Evolutionary conservation across 192 early-diverging fungal genomes (phyloP).

Genomic region (Dispira parvispora): DNA sequence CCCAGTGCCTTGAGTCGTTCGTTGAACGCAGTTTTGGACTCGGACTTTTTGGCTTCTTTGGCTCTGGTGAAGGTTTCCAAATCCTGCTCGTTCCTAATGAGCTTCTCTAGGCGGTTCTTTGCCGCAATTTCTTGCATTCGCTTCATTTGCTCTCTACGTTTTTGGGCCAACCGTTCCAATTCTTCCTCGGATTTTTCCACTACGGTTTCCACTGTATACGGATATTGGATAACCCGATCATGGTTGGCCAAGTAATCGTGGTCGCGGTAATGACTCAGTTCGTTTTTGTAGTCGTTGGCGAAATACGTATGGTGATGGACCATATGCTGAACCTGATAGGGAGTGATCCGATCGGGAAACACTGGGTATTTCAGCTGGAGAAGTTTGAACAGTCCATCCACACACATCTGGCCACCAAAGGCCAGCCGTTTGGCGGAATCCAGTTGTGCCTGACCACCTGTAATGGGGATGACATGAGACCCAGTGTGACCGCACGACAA

Average conservation of each 20-base stretch:
- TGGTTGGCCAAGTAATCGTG: conserved; percentile 36
- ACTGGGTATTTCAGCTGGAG: conserved; percentile 82
- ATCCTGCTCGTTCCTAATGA: conserved; percentile 48
- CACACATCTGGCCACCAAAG: conserved; percentile 57
- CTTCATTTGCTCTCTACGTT: conserved; percentile 48
- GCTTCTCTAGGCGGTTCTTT: conserved; percentile 65
- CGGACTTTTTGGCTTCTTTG: conserved; percentile 19
- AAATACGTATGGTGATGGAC: conserved; percentile 49
- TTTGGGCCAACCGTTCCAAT: conserved; percentile 43
- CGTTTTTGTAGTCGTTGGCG: conserved; percentile 55
- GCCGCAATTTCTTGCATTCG: conserved; percentile 68
- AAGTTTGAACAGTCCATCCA: conserved; percentile 69
- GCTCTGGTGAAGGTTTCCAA: conserved; percentile 37
- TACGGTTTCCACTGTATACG: conserved; percentile 39
- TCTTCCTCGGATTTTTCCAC: conserved; percentile 72
- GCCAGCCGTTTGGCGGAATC: conserved; percentile 61
- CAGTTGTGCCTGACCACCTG: conserved; percentile 36
- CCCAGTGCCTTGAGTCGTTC: conserved; percentile 19
- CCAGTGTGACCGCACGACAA: conserved; percentile 50
- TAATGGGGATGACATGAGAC: conserved; percentile 62
- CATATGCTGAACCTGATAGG: conserved; percentile 55
- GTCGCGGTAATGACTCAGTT: conserved; percentile 45
- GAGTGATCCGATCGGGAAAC: conserved; percentile 68
- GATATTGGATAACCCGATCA: conserved; percentile 69
- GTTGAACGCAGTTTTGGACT: conserved; percentile 9